phyloP scores from a whole-genome alignment of 257 asterid species.

The Rubia yunnanensis region DNA sequence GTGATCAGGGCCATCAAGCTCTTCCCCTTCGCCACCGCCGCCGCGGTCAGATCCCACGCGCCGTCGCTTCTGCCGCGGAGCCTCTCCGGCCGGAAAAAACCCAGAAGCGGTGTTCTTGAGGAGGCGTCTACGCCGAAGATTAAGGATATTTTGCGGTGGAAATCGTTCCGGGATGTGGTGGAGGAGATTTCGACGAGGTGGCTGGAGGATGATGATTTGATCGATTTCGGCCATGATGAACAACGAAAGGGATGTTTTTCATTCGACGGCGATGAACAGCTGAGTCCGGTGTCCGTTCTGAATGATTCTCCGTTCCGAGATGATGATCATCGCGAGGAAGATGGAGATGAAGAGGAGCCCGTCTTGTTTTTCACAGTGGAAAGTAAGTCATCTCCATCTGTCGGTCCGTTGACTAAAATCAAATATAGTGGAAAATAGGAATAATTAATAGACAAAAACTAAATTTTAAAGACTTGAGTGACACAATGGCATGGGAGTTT shows the following conservation, averaged over 20 bases:
- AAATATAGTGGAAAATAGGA: no score
- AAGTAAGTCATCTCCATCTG: constrained; percentile 15
- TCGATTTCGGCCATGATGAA: constrained; percentile 33
- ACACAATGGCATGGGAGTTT: no score
- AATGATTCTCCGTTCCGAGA: constrained; percentile 48
- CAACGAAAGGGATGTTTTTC: constrained; percentile 33
- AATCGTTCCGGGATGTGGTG: constrained; percentile 51
- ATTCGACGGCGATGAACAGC: constrained; percentile 49
- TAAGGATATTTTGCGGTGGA: constrained; percentile 77
- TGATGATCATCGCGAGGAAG: neutral
- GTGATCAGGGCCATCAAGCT: constrained; percentile 40
- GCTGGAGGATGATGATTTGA: constrained; percentile 56
- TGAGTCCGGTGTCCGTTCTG: constrained; percentile 75
- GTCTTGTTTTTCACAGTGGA: constrained; percentile 20
- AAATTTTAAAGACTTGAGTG: no score
- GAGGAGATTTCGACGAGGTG: constrained; percentile 48
- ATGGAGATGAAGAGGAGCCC: constrained; percentile 21
- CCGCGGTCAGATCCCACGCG: constrained; percentile 26
- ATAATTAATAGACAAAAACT: no score
- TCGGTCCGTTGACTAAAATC: no score
- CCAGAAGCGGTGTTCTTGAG: constrained; percentile 1
- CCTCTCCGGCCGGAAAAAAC: constrained; percentile 32
- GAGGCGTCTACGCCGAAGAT: constrained; percentile 35
- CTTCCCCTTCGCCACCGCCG: constrained; percentile 37
- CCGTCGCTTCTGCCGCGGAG: constrained; percentile 28